A percentile compares a stretch with the other conserved stretches of the same genome.
Conservation (phyloP, 2,329 filamentous ascomycete genomes). For the Talaromyces sp. region DNA sequence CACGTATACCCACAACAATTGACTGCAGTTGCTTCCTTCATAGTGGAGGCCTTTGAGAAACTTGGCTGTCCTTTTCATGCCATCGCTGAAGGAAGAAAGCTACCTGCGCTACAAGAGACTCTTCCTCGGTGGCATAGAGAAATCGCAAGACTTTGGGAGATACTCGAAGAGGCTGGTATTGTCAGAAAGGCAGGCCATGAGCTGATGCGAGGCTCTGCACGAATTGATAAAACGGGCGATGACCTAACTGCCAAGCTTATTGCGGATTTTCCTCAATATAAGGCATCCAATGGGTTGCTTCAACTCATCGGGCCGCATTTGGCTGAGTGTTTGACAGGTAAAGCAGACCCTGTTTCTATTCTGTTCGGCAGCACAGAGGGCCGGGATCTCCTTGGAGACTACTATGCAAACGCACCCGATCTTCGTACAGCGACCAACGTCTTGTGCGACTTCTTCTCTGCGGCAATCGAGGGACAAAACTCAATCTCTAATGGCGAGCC, state of each 20-base stretch:
- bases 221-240: too few species aligned
- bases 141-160: too few species aligned
- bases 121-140: too few species aligned
- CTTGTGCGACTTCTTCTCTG: constrained; percentile 14
- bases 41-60: constrained; percentile 26
- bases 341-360: constrained; percentile 40
- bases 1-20: not conserved
- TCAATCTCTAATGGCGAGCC: not conserved
- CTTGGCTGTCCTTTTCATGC: too few species aligned
- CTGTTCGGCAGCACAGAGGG: constrained; percentile 40
- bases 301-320: constrained; percentile 37
- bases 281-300: constrained; percentile 35
- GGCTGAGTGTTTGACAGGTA: constrained; percentile 43
- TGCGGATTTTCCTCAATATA: too few species aligned
- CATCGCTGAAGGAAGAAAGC: too few species aligned
- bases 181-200: too few species aligned
- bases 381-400: constrained; percentile 3
- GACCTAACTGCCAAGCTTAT: too few species aligned
- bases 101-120: too few species aligned
- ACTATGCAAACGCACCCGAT: constrained; percentile 14
- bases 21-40: not conserved
- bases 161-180: too few species aligned
- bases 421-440: not conserved
- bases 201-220: too few species aligned
- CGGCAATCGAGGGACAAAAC: too few species aligned